Evolutionary conservation across 1,284 basidiomycete genomes (phyloP).

Genomic region (Ceratobasidium sp.): DNA sequence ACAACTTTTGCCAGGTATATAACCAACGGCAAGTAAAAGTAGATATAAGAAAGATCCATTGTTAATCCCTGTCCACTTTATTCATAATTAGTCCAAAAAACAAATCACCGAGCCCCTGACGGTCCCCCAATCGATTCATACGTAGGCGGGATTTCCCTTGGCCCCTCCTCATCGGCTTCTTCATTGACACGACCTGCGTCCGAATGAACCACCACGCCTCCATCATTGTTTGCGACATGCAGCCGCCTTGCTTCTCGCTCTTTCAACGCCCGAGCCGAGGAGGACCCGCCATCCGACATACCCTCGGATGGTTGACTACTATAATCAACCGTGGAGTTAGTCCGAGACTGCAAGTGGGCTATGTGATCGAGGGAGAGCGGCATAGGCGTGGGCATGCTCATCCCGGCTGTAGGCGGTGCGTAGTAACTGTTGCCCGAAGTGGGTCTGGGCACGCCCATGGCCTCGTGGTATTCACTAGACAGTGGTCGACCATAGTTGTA

Average conservation of each 20-base stretch:
- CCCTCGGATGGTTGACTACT: constrained; percentile 22
- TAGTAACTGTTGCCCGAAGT: constrained; percentile 37
- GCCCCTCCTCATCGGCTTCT: constrained; percentile 13
- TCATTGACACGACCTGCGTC: constrained; percentile 47
- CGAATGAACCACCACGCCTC: constrained; percentile 43
- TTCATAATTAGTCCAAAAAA: constrained; percentile 10
- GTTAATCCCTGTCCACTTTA: constrained; percentile 19
- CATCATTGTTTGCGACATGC: constrained; percentile 41
- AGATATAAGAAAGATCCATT: not conserved
- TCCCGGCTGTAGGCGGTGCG: constrained; percentile 20
- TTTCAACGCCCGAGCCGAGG: constrained; percentile 33
- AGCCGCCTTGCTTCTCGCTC: constrained; percentile 42
- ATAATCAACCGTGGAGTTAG: constrained; percentile 31
- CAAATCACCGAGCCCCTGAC: constrained; percentile 33
- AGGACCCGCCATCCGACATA: constrained; percentile 34
- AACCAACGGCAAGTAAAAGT: not conserved
- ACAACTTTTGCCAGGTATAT: not conserved
- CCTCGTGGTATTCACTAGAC: constrained; percentile 16
- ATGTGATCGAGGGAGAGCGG: constrained; percentile 37
- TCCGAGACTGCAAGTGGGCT: constrained; percentile 33
- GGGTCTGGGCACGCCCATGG: constrained; percentile 1
- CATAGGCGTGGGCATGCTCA: constrained; percentile 40
- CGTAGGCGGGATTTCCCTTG: constrained; percentile 46
- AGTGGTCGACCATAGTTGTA: constrained; percentile 16
- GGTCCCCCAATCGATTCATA: constrained; percentile 47